Conservation (phyloP, 768 basidiomycete genomes). For the Amanita pallidorosea region DNA sequence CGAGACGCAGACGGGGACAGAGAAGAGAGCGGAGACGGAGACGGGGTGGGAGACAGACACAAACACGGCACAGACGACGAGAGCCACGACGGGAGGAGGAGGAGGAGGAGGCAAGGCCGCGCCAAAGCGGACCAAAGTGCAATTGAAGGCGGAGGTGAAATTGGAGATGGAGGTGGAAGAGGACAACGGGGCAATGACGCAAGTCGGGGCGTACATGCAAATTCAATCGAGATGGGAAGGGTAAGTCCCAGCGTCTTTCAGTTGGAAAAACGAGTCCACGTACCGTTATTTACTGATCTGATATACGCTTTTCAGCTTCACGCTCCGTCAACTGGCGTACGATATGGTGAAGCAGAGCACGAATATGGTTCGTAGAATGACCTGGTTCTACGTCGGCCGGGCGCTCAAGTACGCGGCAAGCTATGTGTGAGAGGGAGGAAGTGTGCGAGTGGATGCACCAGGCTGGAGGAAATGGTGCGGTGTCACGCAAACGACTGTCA, state of each 20-base stretch:
- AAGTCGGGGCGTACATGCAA: conserved; percentile 1
- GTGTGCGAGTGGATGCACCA: too few species aligned
- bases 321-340: background rate
- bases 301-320: background rate
- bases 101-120: background rate
- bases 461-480: too few species aligned
- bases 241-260: background rate
- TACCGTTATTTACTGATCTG: background rate
- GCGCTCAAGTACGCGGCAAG: background rate
- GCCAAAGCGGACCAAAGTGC: background rate
- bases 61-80: background rate
- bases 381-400: conserved; percentile 4
- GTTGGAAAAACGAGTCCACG: background rate
- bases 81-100: background rate
- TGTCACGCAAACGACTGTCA: background rate
- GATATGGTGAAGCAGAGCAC: conserved; percentile 5
- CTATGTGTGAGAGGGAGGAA: background rate
- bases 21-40: background rate
- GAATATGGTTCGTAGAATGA: background rate
- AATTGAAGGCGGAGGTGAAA: conserved; percentile 1
- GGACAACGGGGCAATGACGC: background rate
- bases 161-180: conserved; percentile 5
- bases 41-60: background rate
- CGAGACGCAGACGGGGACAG: background rate
- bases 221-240: conserved; percentile 6